These are phyloP conservation scores for Phytophthora quininea DNA, from an alignment of 352 stramenopile genomes.

Conservation along the genomic window DNA sequence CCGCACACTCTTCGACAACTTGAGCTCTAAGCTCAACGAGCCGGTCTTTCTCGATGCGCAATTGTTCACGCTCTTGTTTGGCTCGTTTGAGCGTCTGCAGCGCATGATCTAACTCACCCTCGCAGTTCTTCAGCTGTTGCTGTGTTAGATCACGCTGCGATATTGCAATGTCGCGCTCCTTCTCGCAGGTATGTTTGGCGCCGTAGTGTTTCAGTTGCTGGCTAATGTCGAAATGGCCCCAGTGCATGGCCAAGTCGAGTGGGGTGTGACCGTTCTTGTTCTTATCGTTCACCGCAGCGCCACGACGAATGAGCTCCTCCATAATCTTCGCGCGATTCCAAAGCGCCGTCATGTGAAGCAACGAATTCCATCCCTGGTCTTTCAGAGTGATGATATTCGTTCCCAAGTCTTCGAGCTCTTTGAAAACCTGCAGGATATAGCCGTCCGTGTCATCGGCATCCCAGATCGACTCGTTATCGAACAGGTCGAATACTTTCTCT, in stretches of 20 bases:
- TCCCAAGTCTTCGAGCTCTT: slow-evolving; percentile 37
- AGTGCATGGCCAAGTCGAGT: slow-evolving; percentile 63
- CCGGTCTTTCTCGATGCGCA: slow-evolving; percentile 59
- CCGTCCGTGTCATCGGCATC: slow-evolving; percentile 61
- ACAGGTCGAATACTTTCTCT: slow-evolving; percentile 46
- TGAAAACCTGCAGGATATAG: slow-evolving; percentile 47
- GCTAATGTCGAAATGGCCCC: slow-evolving; percentile 56
- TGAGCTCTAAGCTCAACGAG: slow-evolving; percentile 26
- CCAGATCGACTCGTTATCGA: slow-evolving; percentile 66
- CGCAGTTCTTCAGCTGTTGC: slow-evolving; percentile 40
- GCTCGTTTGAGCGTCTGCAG: slow-evolving; percentile 36
- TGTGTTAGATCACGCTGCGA: slow-evolving; percentile 53
- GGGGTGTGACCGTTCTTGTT: slow-evolving; percentile 61
- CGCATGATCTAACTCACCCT: slow-evolving; percentile 43
- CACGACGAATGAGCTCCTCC: slow-evolving; percentile 53
- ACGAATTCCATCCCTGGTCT: slow-evolving; percentile 51
- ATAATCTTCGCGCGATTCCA: slow-evolving; percentile 60
- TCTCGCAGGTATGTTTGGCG: slow-evolving; percentile 62
- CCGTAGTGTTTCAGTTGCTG: slow-evolving; percentile 66
- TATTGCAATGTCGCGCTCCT: slow-evolving; percentile 61
- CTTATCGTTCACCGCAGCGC: slow-evolving; percentile 47
- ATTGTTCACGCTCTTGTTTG: slow-evolving; percentile 55
- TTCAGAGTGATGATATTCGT: slow-evolving; percentile 30
- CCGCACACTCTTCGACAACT: slow-evolving; percentile 23
- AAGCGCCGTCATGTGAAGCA: slow-evolving; percentile 54